Base-by-base conservation (phyloP, 192 early-diverging fungal species). In the Backusella mclennaniae region DNA sequence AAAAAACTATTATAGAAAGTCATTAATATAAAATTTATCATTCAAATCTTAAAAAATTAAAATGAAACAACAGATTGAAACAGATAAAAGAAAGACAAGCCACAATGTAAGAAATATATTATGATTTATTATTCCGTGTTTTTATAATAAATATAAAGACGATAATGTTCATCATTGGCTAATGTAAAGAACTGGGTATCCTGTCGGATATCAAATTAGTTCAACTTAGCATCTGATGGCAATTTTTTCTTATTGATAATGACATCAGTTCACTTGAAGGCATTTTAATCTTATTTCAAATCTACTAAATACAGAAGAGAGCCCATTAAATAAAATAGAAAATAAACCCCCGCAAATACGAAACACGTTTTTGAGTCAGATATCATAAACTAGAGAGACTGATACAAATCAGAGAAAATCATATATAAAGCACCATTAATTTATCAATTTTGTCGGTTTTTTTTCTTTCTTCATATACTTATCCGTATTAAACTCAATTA, bases 301-400 rank as follows among this genome's bases (percentile, higher is more conserved):
- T 63, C 56, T 63, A 63, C 56, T 63, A 63, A 63, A 63, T 63
- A 63, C 56, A 63, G 56, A 59, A 59, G 56, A 56, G 53, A 59
- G 56, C 56, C 56, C 56, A 63, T 63, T 56, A 56, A 63, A 69
- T 41, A 69, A 39, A 38, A 12, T 41, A 4, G 5, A 68, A n/a
- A 69, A 69, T 69, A 21, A 69, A 69, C 68, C 36, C 68, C 38
- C 35, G 68, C 36, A 69, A n/a, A 69, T 69, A 36, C 35, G 68
- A 69, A 69, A 69, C 68, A 39, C 17, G 38, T 35, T 67, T 67
- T 67, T 35, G 66, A 67, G 35, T 67, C 56, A 63, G 56, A 63
- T 63, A 29, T 63, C 56, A 29, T 63, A n/a, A 12, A 29, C 56
- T 63, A 63, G 56, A 29, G 23, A 63, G 23, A 29, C 56, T 63